These are phyloP conservation scores for Lichtheimia ramosa DNA, from an alignment of 371 early-diverging fungal species.

Conservation along the genomic window DNA sequence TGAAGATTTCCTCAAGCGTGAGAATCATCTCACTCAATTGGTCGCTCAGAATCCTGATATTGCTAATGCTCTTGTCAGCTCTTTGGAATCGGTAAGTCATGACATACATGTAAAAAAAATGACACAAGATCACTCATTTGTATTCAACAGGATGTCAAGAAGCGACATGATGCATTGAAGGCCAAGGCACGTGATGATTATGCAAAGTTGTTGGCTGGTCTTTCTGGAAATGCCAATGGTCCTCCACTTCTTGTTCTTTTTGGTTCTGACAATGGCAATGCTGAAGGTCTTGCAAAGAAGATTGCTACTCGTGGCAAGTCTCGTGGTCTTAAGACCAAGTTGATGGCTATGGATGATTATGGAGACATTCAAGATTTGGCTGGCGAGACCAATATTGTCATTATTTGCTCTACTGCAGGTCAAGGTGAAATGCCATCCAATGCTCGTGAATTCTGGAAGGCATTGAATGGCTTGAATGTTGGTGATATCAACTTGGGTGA, in stretches of 20 bases:
- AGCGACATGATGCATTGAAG: constrained; percentile 53
- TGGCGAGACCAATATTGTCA: constrained; percentile 72
- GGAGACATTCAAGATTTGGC: constrained; percentile 74
- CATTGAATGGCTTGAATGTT: constrained; percentile 48
- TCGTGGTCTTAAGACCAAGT: constrained; percentile 73
- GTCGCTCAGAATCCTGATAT: constrained; percentile 65
- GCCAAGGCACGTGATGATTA: constrained; percentile 63
- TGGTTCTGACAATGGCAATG: constrained; percentile 92
- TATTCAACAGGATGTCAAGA: constrained; percentile 44
- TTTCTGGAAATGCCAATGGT: constrained; percentile 67
- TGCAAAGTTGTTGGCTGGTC: constrained; percentile 62
- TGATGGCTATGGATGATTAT: constrained; percentile 81
- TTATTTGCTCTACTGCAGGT: constrained; percentile 87
- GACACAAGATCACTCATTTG: background rate
- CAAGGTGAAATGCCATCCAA: constrained; percentile 96
- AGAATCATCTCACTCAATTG: constrained; percentile 78
- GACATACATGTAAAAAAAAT: background rate
- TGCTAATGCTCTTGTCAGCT: constrained; percentile 50
- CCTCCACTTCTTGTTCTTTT: constrained; percentile 83
- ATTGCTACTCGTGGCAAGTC: constrained; percentile 78
- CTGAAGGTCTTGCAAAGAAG: constrained; percentile 81
- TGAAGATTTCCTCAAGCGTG: constrained; percentile 79
- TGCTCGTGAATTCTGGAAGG: constrained; percentile 85
- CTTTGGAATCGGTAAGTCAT: constrained; percentile 45
- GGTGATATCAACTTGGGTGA: constrained; percentile 70